Conservation (phyloP, 352 stramenopile species). For the Thraustotheca clavata region DNA sequence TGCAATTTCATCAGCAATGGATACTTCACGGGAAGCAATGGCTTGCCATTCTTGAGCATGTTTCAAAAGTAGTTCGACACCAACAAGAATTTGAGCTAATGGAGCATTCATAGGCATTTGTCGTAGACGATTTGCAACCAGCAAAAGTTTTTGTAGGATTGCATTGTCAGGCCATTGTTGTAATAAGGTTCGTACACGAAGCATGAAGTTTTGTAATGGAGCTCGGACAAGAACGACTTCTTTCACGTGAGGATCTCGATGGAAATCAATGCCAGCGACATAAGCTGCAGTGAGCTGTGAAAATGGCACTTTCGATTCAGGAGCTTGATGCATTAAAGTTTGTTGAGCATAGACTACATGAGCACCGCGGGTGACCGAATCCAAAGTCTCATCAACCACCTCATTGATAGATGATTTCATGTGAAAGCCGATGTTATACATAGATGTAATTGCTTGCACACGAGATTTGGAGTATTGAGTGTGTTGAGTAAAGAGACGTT, state of each 20-base stretch:
- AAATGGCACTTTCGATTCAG: neutral
- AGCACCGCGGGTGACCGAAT: neutral
- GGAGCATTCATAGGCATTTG: conserved; percentile 84
- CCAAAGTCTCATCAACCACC: neutral
- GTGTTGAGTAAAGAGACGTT: conserved; percentile 15
- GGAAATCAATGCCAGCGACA: conserved; percentile 80
- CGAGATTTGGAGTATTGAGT: neutral
- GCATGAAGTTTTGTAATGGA: conserved; percentile 84
- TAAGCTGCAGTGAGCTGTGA: conserved; percentile 16
- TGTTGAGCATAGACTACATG: conserved; percentile 15
- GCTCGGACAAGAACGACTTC: conserved; percentile 86
- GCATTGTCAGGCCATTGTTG: conserved; percentile 94
- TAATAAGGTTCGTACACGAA: conserved; percentile 87
- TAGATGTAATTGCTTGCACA: neutral
- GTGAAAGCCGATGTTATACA: conserved; percentile 16
- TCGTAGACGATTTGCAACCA: conserved; percentile 82
- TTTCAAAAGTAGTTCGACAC: conserved; percentile 92
- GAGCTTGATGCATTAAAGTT: neutral
- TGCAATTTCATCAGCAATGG: conserved; percentile 85
- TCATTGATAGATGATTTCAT: conserved; percentile 6
- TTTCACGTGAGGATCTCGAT: conserved; percentile 88
- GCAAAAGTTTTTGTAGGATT: conserved; percentile 92
- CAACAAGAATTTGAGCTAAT: conserved; percentile 87
- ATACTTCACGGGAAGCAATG: conserved; percentile 89
- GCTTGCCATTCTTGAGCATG: conserved; percentile 99